These are phyloP conservation scores for Alternaria tenuissima DNA, from an alignment of 2,329 filamentous ascomycete genomes.

Conservation along the genomic window DNA sequence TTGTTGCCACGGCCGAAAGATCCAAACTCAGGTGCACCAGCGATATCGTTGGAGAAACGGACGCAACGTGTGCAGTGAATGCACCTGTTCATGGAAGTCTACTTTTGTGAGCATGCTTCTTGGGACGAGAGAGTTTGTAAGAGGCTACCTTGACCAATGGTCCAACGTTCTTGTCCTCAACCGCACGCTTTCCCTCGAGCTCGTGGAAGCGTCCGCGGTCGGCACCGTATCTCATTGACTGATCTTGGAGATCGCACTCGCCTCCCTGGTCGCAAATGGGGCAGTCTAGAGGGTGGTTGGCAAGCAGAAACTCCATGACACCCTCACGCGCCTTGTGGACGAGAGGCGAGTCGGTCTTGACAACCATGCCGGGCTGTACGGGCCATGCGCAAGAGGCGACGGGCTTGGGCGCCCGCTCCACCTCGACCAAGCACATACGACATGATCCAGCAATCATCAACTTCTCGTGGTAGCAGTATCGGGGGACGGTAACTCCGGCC, in stretches of 20 bases:
- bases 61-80: constrained; percentile 99
- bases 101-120: constrained; percentile 35
- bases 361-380: constrained; percentile 97
- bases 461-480: constrained; percentile 99
- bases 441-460: constrained; percentile 99
- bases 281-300: constrained; percentile 96
- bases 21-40: constrained; percentile 93
- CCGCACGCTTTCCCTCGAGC: constrained; percentile 91
- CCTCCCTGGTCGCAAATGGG: constrained; percentile 98
- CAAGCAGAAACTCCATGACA: constrained; percentile 97
- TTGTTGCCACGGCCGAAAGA: constrained; percentile 95
- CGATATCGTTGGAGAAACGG: constrained; percentile 96
- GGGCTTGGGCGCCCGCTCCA: constrained; percentile 94
- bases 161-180: constrained; percentile 99
- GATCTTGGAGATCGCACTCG: constrained; percentile 98
- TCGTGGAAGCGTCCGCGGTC: constrained; percentile 98
- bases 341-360: constrained; percentile 96
- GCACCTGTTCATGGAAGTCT: constrained; percentile 99
- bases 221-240: constrained; percentile 98
- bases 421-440: constrained; percentile 99
- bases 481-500: constrained; percentile 87
- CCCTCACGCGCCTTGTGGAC: constrained; percentile 98
- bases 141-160: constrained; percentile 79
- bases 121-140: background rate
- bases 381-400: constrained; percentile 99